phyloP scores from a whole-genome alignment of 805 yeast genomes.

The Pichia occidentalis region DNA sequence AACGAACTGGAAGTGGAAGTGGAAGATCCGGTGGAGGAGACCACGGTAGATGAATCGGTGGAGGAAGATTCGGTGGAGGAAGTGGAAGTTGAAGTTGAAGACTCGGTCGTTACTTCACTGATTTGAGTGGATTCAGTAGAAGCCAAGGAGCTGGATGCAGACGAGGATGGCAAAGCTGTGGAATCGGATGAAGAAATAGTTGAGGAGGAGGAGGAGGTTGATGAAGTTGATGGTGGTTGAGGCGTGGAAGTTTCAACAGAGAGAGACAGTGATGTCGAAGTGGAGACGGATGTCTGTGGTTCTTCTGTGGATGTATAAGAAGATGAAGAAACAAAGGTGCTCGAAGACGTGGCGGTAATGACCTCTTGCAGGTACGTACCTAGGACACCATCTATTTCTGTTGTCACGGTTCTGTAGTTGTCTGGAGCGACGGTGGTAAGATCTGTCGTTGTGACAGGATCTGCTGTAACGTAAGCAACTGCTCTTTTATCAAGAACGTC shows the following conservation, averaged over 20 bases:
- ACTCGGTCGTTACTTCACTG: background rate
- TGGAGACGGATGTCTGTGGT: conserved; percentile 7
- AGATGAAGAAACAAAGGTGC: conserved; percentile 16
- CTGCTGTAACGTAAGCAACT: conserved; percentile 23
- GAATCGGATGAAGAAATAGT: conserved; percentile 26
- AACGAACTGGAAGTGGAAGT: conserved; percentile 14
- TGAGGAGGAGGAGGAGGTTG: conserved; percentile 6
- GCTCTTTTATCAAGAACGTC: conserved; percentile 22
- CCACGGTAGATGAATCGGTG: conserved; percentile 9
- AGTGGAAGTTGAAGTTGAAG: conserved; percentile 6
- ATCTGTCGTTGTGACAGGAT: conserved; percentile 20
- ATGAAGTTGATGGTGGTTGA: conserved; percentile 7
- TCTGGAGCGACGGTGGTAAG: conserved; percentile 17
- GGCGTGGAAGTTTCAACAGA: conserved; percentile 7
- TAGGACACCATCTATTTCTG: conserved; percentile 15
- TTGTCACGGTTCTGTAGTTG: conserved; percentile 18
- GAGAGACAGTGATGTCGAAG: conserved; percentile 4
- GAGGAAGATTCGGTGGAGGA: conserved; percentile 6
- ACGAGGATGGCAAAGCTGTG: background rate
- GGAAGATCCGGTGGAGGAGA: conserved; percentile 11
- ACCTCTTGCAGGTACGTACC: conserved; percentile 21
- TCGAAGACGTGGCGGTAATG: conserved; percentile 25
- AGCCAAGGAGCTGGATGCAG: conserved; percentile 6
- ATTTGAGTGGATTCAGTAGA: conserved; percentile 9
- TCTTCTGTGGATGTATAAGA: conserved; percentile 4